Conservation (phyloP, 306 rosid genomes). For the Casuarina cunninghamiana region DNA sequence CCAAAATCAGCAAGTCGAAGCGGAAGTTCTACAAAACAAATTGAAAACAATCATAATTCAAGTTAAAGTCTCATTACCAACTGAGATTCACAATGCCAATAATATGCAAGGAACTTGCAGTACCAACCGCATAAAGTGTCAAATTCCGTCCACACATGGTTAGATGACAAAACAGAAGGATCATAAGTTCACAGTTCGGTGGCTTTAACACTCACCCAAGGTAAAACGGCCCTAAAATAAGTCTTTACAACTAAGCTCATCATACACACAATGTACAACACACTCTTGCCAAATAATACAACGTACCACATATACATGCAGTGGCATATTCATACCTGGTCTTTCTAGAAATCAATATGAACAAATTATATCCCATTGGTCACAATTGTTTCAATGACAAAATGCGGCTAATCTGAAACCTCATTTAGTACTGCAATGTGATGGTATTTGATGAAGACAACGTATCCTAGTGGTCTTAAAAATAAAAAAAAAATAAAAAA, state of each 20-base stretch:
- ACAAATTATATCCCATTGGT: neutral
- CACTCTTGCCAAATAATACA: neutral
- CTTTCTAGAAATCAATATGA: neutral
- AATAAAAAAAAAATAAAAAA: neutral
- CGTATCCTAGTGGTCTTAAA: neutral
- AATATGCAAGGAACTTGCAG: neutral
- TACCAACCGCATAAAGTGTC: neutral
- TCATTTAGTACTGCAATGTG: neutral
- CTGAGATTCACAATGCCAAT: neutral
- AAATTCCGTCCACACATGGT: neutral
- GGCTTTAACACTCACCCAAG: neutral
- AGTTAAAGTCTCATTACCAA: neutral
- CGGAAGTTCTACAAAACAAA: constrained; percentile 75
- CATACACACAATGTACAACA: neutral
- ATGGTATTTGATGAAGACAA: neutral
- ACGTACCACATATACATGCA: no score
- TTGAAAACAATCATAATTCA: constrained; percentile 7
- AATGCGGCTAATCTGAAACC: neutral
- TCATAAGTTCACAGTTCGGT: neutral
- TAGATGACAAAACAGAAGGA: neutral
- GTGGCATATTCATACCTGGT: neutral
- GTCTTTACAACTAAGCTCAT: neutral
- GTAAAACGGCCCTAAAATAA: neutral
- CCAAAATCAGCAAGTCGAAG: constrained; percentile 97
- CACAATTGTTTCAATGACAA: neutral